These are phyloP conservation scores for Neopestalotiopsis rosae DNA, from an alignment of 2,329 filamentous ascomycete genomes.

Conservation along the genomic window DNA sequence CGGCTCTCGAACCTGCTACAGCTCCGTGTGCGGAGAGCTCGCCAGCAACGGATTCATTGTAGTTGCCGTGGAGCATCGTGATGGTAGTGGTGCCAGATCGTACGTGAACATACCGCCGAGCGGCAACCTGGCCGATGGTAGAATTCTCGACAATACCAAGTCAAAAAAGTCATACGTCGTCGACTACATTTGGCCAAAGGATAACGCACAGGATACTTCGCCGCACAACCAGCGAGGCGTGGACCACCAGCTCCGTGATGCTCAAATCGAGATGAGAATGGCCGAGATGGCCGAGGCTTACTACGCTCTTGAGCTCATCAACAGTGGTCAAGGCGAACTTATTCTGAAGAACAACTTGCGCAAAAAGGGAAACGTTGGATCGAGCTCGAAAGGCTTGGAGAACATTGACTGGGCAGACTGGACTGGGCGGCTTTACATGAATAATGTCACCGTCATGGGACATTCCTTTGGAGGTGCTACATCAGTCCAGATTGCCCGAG, in stretches of 20 bases:
- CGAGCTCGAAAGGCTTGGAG: slow-evolving; percentile 62
- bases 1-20: slow-evolving; percentile 67
- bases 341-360: slow-evolving; percentile 59
- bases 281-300: slow-evolving; percentile 70
- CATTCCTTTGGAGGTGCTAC: slow-evolving; percentile 73
- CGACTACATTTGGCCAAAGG: slow-evolving; percentile 68
- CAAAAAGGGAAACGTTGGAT: slow-evolving; percentile 60
- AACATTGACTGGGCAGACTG: slow-evolving; percentile 62
- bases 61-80: slow-evolving; percentile 67
- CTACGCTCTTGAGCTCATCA: slow-evolving; percentile 59
- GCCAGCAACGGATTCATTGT: slow-evolving; percentile 71
- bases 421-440: slow-evolving; percentile 59
- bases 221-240: slow-evolving; percentile 65
- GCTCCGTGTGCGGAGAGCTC: slow-evolving; percentile 67
- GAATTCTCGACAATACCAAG: slow-evolving; percentile 38
- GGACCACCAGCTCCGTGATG: slow-evolving; percentile 62
- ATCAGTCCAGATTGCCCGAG: slow-evolving; percentile 63
- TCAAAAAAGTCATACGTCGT: slow-evolving; percentile 51
- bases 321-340: slow-evolving; percentile 56
- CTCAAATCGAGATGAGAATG: slow-evolving; percentile 67
- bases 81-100: slow-evolving; percentile 66
- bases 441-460: slow-evolving; percentile 65
- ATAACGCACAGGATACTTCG: slow-evolving; percentile 54
- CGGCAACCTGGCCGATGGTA: slow-evolving; percentile 38
- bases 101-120: slow-evolving; percentile 61